Conservation (phyloP, 306 rosid species). For the Castanopsis chinensis region DNA sequence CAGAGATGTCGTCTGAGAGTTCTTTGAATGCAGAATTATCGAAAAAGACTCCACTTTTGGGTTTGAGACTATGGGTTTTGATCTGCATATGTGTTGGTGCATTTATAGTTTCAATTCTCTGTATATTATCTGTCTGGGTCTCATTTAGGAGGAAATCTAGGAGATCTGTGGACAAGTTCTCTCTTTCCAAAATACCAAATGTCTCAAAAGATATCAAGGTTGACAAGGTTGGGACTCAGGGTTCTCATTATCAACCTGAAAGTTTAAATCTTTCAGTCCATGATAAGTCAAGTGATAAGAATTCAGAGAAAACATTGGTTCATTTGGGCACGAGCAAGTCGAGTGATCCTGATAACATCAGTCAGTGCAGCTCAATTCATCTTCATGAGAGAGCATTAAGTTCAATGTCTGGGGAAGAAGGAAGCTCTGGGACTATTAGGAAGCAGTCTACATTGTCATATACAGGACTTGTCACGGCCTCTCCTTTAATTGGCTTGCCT, state of each 20-base stretch:
- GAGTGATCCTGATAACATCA: constrained; percentile 65
- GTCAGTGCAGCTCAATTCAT: constrained; percentile 81
- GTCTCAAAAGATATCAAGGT: constrained; percentile 80
- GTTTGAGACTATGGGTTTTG: constrained; percentile 81
- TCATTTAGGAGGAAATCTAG: constrained; percentile 74
- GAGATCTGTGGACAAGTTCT: constrained; percentile 57
- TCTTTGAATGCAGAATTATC: constrained; percentile 70
- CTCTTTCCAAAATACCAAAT: constrained; percentile 75
- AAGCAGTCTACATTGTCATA: constrained; percentile 50
- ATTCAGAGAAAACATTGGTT: constrained; percentile 56
- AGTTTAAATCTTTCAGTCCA: constrained; percentile 41
- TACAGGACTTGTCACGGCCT: constrained; percentile 68
- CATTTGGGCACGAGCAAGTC: constrained; percentile 63
- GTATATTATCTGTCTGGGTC: constrained; percentile 75
- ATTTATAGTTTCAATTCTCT: constrained; percentile 72
- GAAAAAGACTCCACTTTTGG: constrained; percentile 66
- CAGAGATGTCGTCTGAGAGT: constrained; percentile 51
- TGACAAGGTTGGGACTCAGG: constrained; percentile 68
- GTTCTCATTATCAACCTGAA: constrained; percentile 50
- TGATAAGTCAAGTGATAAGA: constrained; percentile 59
- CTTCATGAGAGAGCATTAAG: constrained; percentile 81
- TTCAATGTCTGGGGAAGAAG: constrained; percentile 84
- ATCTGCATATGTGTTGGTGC: constrained; percentile 81
- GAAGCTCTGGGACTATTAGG: constrained; percentile 69
- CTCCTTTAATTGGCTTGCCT: constrained; percentile 87